These are phyloP conservation scores for Phytophthora sp. DNA, from an alignment of 352 stramenopile species.

Conservation along the genomic window DNA sequence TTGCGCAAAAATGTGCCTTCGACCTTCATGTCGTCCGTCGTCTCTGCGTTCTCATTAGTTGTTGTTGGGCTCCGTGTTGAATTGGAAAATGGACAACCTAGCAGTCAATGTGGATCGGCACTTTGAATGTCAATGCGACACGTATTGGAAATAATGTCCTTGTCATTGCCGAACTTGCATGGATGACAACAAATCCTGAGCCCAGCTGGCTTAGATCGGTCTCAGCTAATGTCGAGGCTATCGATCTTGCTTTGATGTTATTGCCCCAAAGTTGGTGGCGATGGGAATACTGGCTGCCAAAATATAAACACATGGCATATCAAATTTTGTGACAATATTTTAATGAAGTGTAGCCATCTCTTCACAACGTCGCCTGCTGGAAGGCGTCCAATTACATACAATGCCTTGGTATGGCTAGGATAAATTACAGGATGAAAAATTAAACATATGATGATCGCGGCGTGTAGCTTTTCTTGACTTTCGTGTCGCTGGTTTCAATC, in stretches of 20 bases:
- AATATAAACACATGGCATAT: conserved; percentile 19
- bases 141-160: conserved; percentile 29
- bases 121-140: conserved; percentile 28
- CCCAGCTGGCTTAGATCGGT: conserved; percentile 17
- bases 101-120: background rate
- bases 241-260: background rate
- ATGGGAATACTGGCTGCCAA: conserved; percentile 14
- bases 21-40: conserved; percentile 25
- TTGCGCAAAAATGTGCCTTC: conserved; percentile 16
- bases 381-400: background rate
- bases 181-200: background rate
- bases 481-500: conserved; percentile 11
- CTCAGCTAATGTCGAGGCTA: conserved; percentile 15
- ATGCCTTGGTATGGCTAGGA: no score
- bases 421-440: no score
- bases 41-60: conserved; percentile 24
- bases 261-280: background rate
- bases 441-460: no score
- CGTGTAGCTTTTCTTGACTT: no score
- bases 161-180: conserved; percentile 4
- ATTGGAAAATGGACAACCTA: conserved; percentile 34
- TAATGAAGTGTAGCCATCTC: conserved; percentile 12
- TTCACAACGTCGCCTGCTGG: conserved; percentile 6
- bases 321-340: conserved; percentile 16
- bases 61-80: conserved; percentile 9